A percentile compares a stretch with the other conserved stretches of the same genome.
These are phyloP conservation scores for Mycosphaerelloides madeirae DNA, from an alignment of 2,329 filamentous ascomycete species.

Conservation along the genomic window DNA sequence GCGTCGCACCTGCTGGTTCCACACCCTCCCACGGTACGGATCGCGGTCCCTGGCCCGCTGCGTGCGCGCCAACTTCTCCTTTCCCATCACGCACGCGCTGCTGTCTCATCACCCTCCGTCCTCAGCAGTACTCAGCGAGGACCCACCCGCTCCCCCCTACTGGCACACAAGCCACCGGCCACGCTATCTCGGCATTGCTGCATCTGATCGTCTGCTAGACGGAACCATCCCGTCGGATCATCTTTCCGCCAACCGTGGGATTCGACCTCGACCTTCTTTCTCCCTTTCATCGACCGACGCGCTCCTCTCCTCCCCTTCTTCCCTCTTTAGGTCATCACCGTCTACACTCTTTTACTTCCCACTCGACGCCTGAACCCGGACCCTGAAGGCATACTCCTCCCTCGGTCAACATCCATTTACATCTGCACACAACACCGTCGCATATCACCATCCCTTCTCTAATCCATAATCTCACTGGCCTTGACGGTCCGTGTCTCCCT, in stretches of 20 bases:
- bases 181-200: slow-evolving; percentile 31
- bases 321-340: slow-evolving; percentile 20
- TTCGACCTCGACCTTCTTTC: slow-evolving; percentile 24
- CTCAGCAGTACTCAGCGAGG: no score
- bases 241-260: slow-evolving; percentile 28
- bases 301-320: slow-evolving; percentile 10
- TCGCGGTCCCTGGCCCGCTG: no score
- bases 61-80: no score
- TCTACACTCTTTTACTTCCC: slow-evolving; percentile 32
- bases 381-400: slow-evolving; percentile 22
- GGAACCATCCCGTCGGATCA: slow-evolving; percentile 28
- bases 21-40: no score
- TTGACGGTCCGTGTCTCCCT: slow-evolving; percentile 15
- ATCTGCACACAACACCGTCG: slow-evolving; percentile 17
- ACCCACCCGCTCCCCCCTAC: slow-evolving; percentile 22
- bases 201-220: slow-evolving; percentile 30
- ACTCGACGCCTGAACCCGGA: slow-evolving; percentile 25
- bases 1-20: no score
- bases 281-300: slow-evolving; percentile 18
- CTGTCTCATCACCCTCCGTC: slow-evolving; percentile 31
- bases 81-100: not conserved
- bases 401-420: slow-evolving; percentile 22
- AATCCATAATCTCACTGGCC: slow-evolving; percentile 23
- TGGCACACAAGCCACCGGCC: slow-evolving; percentile 27
- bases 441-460: slow-evolving; percentile 18